These are phyloP conservation scores for Populus hybrid DNA, from an alignment of 441 rosid genomes.

Conservation along the genomic window DNA sequence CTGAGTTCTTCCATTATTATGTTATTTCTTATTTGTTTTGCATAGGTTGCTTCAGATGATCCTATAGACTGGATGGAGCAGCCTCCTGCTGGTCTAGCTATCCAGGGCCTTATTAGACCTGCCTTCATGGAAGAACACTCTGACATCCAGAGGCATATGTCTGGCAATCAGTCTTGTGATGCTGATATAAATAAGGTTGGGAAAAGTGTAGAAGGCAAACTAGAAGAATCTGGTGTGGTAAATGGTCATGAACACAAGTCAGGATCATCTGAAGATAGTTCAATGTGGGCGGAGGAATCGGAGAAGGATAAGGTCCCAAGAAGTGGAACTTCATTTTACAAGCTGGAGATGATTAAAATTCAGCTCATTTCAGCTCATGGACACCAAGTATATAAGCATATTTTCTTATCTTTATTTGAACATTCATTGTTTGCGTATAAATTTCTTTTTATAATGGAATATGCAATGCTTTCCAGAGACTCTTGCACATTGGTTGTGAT, in stretches of 20 bases:
- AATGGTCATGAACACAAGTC: slow-evolving; percentile 40
- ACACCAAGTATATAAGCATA: slow-evolving; percentile 49
- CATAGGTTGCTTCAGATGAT: slow-evolving; percentile 75
- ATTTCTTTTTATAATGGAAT: neutral
- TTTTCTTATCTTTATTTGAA: slow-evolving; percentile 10
- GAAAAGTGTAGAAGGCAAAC: slow-evolving; percentile 31
- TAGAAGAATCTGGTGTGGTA: slow-evolving; percentile 37
- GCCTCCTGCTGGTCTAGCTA: slow-evolving; percentile 80
- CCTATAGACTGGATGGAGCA: slow-evolving; percentile 88
- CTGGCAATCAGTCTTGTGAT: slow-evolving; percentile 31
- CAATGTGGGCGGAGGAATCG: slow-evolving; percentile 30
- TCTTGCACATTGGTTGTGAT: neutral
- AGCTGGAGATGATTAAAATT: slow-evolving; percentile 76
- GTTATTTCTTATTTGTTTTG: slow-evolving; percentile 16
- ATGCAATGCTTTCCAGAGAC: neutral
- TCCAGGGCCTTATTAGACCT: slow-evolving; percentile 84
- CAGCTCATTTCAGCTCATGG: slow-evolving; percentile 80
- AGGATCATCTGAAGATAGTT: slow-evolving; percentile 39
- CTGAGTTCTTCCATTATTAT: slow-evolving; percentile 10
- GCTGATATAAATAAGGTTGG: slow-evolving; percentile 31
- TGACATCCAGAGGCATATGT: slow-evolving; percentile 57
- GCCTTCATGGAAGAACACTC: slow-evolving; percentile 70
- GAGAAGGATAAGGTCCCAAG: slow-evolving; percentile 32
- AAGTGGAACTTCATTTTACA: slow-evolving; percentile 64
- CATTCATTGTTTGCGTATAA: neutral